phyloP scores from a whole-genome alignment of 768 basidiomycete species.

The Suillus tomentosus region DNA sequence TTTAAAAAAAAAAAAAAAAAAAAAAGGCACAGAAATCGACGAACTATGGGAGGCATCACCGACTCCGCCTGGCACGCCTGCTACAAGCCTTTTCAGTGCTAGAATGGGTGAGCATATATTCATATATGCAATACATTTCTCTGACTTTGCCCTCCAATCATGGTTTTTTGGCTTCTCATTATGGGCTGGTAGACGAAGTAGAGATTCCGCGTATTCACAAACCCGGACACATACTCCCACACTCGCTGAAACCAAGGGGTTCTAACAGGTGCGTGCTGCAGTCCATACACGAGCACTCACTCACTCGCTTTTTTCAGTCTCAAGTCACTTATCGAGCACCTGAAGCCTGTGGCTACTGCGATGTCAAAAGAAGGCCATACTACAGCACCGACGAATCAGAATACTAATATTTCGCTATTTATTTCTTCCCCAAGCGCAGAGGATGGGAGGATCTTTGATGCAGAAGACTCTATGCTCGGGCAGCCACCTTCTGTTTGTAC shows the following conservation, averaged over 20 bases:
- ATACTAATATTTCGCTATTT: no score
- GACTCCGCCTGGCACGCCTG: slow-evolving; percentile 43
- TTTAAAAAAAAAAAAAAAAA: no score
- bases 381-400: not conserved
- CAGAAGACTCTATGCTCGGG: slow-evolving; percentile 22
- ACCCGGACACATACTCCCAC: slow-evolving; percentile 37
- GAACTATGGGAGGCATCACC: slow-evolving; percentile 53
- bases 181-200: slow-evolving; percentile 43
- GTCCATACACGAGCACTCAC: no score
- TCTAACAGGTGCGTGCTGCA: not conserved
- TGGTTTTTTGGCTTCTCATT: slow-evolving; percentile 4
- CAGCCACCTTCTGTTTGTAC: slow-evolving; percentile 25
- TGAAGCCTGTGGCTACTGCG: not conserved
- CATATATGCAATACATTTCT: not conserved
- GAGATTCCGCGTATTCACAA: slow-evolving; percentile 54
- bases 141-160: slow-evolving; percentile 3
- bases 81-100: slow-evolving; percentile 40
- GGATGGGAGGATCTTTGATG: not conserved
- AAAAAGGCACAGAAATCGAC: slow-evolving; percentile 51
- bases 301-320: not conserved
- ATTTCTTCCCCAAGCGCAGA: not conserved
- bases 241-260: no score
- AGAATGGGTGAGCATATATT: slow-evolving; percentile 49
- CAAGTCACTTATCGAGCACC: not conserved
- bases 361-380: not conserved